Base-by-base conservation (phyloP, 495 filamentous ascomycete genomes). In the Aspergillus saccharolyticus region DNA sequence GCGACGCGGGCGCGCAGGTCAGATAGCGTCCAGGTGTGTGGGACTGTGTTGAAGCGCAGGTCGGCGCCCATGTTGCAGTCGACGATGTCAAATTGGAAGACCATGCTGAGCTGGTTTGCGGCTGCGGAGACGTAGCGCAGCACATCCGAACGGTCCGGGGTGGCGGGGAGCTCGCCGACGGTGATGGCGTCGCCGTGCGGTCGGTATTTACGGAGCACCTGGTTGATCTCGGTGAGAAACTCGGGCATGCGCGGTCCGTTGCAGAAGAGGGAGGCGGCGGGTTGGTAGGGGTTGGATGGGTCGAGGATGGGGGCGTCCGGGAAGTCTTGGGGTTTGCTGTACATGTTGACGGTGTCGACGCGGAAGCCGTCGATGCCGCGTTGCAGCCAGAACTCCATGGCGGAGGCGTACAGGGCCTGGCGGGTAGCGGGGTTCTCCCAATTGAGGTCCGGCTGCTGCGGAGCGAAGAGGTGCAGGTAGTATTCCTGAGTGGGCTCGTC, bases 211-310 rank as follows among this genome's bases (percentile, higher is more conserved):
- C 52, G 62, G 16, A 82, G 60, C n/a, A 77, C 66, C 2, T 63
- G 55, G 57, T 72, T 62, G 63, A 83, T 77, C 42, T 80, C 80
- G 3, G 59, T 48, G 19, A 82, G 59, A 44, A 68, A 83, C 63
- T 84, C 80, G 56, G 84, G 80, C 22, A 85, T 78, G 14, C 80
- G 72, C 8, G 82, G 82, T 0, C 83, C 82, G 48, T 85, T 85
- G 58, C 77, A 79, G 60, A 72, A 85, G n/a, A 74, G 69, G 7
- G 64, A 66, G 17, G 62, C 57, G 0, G 78, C 81, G 0, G 74
- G 71, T 58, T 82, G 79, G 54, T 68, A 78, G 16, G 72, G 63
- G 19, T 61, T 58, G 15, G 62, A 62, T 1, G 71, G 66, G 4
- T 76, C 72, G 8, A 64, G 52, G 28, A 82, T 61, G 0, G 68